Evolutionary conservation across 768 basidiomycete genomes (phyloP), one percentile per base, ranked within the genome.

Genomic region (Trametes cubensis): DNA sequence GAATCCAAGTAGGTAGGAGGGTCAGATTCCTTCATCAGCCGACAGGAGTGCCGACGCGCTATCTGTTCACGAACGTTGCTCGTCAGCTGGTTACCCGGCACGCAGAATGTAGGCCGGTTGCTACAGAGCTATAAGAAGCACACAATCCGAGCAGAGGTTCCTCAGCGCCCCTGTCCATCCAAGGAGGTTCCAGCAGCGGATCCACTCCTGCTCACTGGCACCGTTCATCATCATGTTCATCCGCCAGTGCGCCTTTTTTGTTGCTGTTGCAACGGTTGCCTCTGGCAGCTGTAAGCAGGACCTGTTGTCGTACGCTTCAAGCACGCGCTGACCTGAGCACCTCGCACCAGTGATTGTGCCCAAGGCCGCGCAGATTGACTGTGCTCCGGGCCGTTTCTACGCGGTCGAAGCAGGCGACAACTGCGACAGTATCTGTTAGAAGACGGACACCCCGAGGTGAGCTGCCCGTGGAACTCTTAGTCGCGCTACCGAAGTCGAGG

Each of bases 371-470:
- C 64, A 66, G 42, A 55, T 61, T 39, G 57, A 71, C 66, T 89
- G 87, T 64, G 77, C 77, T 15, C 79, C 28, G 28, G 28, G 8
- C 28, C 28, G 84, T 61, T 80, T 71, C 67, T 84, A 83, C 65
- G 79, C 78, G 18, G 80, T 89, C 40, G 66, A 72, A 25, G 42
- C 70, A 5, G 81, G 81, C 7, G 84, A 87, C 70, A 83, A 77
- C 58, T 89, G 87, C 71, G 80, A 85, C 69, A 70, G 63, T 38
- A 86, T 87, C 69, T 84, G 80, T 26, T 76, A 76, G 4, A 71
- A 74, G 2, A 50, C 47, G 58, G 76, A 76, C 60, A 79, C 77
- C 30, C 83, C 83, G 13, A 81, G 80, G 77, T 87, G 69, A 66
- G 76, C 18, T 14, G 8, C 28, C 21, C 21, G 28, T 30, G 45